These are phyloP conservation scores for Suillus placidus DNA, from an alignment of 768 basidiomycete genomes.

Conservation along the genomic window DNA sequence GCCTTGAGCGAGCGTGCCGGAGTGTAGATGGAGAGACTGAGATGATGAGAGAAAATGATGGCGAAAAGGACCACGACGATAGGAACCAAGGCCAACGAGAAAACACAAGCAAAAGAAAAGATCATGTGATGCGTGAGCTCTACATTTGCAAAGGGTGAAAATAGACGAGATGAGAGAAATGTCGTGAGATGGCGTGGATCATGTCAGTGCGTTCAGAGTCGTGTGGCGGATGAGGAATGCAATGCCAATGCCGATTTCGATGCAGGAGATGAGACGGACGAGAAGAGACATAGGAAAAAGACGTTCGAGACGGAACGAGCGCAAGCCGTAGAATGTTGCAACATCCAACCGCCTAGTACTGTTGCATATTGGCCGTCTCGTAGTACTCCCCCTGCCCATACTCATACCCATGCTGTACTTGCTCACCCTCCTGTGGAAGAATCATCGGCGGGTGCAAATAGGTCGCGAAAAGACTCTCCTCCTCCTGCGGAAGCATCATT, in stretches of 20 bases:
- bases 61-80: too few relatives aligned
- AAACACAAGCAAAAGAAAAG: not conserved
- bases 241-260: not conserved
- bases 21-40: not conserved
- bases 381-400: conserved; percentile 34
- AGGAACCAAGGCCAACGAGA: not conserved
- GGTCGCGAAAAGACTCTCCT: conserved; percentile 58
- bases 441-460: conserved; percentile 62
- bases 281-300: conserved; percentile 1
- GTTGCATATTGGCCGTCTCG: conserved; percentile 39
- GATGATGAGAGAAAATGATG: not conserved
- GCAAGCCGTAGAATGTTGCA: not conserved
- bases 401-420: conserved; percentile 13
- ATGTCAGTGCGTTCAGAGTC: not conserved
- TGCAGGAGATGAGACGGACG: not conserved
- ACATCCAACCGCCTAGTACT: conserved; percentile 24
- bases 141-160: not conserved
- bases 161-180: conserved; percentile 1
- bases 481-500: conserved; percentile 62
- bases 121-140: not conserved
- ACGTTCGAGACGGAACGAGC: conserved; percentile 2
- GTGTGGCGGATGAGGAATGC: not conserved
- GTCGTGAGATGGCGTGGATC: not conserved
- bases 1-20: conserved; percentile 4
- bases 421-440: conserved; percentile 42